These are phyloP conservation scores for Phytophthora pistaciae DNA, from an alignment of 352 stramenopile genomes.

Conservation along the genomic window DNA sequence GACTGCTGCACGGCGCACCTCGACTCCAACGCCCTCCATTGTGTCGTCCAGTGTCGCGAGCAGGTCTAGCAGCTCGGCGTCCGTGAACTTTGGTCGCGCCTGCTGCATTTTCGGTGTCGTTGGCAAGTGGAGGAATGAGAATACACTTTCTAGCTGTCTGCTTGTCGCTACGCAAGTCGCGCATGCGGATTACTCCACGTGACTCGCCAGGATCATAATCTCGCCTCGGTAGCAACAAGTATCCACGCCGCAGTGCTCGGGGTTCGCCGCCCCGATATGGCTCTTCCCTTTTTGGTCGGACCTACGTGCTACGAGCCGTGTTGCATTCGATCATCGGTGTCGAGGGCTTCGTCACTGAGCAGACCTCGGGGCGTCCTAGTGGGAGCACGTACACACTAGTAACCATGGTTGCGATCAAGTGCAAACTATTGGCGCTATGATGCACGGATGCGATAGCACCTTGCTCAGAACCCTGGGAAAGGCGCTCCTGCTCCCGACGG, in stretches of 20 bases:
- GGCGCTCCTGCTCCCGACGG: too few relatives aligned
- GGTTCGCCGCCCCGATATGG: not conserved
- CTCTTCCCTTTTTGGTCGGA: too few relatives aligned
- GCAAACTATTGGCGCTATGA: too few relatives aligned
- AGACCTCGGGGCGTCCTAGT: not conserved
- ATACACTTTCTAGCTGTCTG: not conserved
- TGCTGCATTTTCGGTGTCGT: slow-evolving; percentile 4
- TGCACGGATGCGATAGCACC: too few relatives aligned
- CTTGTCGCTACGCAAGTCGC: slow-evolving; percentile 14
- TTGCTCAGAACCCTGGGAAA: too few relatives aligned
- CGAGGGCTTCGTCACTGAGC: not conserved
- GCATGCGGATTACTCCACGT: slow-evolving; percentile 21
- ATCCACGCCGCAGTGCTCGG: not conserved
- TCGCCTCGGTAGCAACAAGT: not conserved
- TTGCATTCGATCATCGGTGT: too few relatives aligned
- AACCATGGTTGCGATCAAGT: too few relatives aligned
- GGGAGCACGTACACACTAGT: too few relatives aligned
- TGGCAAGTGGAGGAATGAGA: slow-evolving; percentile 8
- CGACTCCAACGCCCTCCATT: not conserved
- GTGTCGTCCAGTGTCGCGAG: slow-evolving; percentile 38
- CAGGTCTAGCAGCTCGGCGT: slow-evolving; percentile 54
- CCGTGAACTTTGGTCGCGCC: slow-evolving; percentile 42
- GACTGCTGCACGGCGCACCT: not conserved
- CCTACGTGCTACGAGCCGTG: too few relatives aligned
- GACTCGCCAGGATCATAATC: slow-evolving; percentile 4